Base-by-base conservation (phyloP, 2,329 filamentous ascomycete genomes). In the Leptographium flavum region DNA sequence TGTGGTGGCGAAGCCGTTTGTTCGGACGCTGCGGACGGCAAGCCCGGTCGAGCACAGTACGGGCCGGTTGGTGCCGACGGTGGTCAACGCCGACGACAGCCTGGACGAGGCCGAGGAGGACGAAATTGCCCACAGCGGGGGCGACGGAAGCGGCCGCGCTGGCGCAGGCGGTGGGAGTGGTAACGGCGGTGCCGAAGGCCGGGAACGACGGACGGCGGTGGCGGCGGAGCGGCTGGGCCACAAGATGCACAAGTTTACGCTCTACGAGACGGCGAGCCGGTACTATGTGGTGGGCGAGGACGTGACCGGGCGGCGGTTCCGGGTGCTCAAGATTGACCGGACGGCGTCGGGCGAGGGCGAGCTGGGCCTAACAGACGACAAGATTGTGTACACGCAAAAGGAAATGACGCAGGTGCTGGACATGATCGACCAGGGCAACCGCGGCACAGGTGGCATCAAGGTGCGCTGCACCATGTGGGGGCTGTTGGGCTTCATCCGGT, bases 231-330 rank as follows among this genome's bases (percentile, higher is more conserved):
- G 65, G 21, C 54, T 67, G 17, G 60, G 69, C 38, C 71, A 73
- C 61, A 75, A 74, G 59, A 94, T 98, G 87, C 87, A 95, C 68
- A 93, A 92, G 57, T 96, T 94, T 63, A 92, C 85, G n/a, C 67
- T 98, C 21, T 96, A 98, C 63, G 92, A 98, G 66, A 98, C 92
- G 3, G 84, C 86, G 13, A 87, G 81, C 45, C 77, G 87, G 43
- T 98, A 92, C 62, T 98, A 95, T 61, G 82, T 98, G 52, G 87
- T 96, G 17, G 92, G 92, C 14, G 83, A 85, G 43, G 92, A 98
- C 59, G 78, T 94, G 46, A 81, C 87, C 53, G 92, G 96, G 61
- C 82, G 77, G 56, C 79, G 83, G 23, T 96, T 92, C 62, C 80
- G 88, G 43, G 87, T 98, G 46, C 67, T 98, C 58, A 95, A 96